phyloP scores from a whole-genome alignment of 768 basidiomycete genomes.

The Psilocybe cyanescens region DNA sequence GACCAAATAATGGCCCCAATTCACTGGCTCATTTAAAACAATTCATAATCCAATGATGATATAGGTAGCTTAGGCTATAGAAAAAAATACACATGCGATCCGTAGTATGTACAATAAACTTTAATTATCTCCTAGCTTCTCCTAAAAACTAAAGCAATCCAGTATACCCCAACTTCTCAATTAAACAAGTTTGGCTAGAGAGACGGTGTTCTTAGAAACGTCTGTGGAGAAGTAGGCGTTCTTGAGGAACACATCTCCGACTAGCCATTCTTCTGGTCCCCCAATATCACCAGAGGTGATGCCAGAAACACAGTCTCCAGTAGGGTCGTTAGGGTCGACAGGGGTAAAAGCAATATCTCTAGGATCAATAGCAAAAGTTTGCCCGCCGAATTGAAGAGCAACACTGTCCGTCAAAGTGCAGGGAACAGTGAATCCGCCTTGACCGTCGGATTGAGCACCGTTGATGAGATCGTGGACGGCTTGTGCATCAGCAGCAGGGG shows the following conservation, averaged over 20 bases:
- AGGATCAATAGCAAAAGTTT: slow-evolving; percentile 59
- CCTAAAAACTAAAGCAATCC: not conserved
- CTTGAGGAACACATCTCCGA: slow-evolving; percentile 73
- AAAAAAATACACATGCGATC: slow-evolving; percentile 11
- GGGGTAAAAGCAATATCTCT: slow-evolving; percentile 63
- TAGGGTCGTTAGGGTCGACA: slow-evolving; percentile 50
- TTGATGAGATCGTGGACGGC: slow-evolving; percentile 46
- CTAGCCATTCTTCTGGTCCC: slow-evolving; percentile 29
- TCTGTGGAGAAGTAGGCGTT: slow-evolving; percentile 76
- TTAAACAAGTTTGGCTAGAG: slow-evolving; percentile 44
- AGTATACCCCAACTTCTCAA: not conserved
- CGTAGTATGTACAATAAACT: slow-evolving; percentile 3
- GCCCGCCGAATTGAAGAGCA: slow-evolving; percentile 51
- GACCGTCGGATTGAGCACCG: slow-evolving; percentile 44
- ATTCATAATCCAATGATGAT: slow-evolving; percentile 1
- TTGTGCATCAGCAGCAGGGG: slow-evolving; percentile 40
- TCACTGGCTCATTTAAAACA: not conserved
- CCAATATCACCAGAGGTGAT: slow-evolving; percentile 68
- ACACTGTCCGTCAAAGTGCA: slow-evolving; percentile 48
- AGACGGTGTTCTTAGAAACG: slow-evolving; percentile 57
- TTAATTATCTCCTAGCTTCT: not conserved
- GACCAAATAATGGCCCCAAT: too few relatives aligned
- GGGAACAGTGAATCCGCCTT: slow-evolving; percentile 56
- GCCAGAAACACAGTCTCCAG: slow-evolving; percentile 72
- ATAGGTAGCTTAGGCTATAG: not conserved